Evolutionary conservation across 2,329 filamentous ascomycete genomes (phyloP).

Genomic region (Botrytis cinerea): DNA sequence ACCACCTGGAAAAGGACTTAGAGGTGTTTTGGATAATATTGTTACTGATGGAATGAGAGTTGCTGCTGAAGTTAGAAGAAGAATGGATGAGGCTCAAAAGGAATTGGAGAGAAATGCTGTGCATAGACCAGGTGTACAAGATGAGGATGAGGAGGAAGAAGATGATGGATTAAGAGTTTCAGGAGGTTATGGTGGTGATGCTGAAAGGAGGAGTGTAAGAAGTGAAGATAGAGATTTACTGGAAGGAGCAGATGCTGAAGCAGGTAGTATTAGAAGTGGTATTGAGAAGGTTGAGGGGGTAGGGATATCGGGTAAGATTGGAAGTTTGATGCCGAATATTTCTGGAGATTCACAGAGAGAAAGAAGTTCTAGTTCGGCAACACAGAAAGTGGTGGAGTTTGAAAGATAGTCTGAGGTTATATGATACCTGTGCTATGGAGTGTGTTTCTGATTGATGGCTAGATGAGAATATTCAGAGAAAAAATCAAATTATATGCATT

Average conservation of each 20-base stretch:
- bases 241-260: slow-evolving; percentile 72
- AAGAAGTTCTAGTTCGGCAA: slow-evolving; percentile 39
- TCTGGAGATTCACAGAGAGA: slow-evolving; percentile 32
- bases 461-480: neutral
- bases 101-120: slow-evolving; percentile 83
- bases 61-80: slow-evolving; percentile 83
- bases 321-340: slow-evolving; percentile 14
- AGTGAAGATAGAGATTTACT: slow-evolving; percentile 70
- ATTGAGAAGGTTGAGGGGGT: slow-evolving; percentile 32
- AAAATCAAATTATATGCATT: slow-evolving; percentile 17
- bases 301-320: slow-evolving; percentile 27
- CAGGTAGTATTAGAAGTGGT: slow-evolving; percentile 48
- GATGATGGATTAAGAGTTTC: slow-evolving; percentile 50
- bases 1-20: slow-evolving; percentile 67
- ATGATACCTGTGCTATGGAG: neutral
- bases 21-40: slow-evolving; percentile 95
- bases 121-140: slow-evolving; percentile 67
- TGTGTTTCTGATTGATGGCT: neutral
- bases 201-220: slow-evolving; percentile 63
- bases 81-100: slow-evolving; percentile 94
- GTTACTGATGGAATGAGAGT: slow-evolving; percentile 97
- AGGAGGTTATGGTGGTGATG: slow-evolving; percentile 56
- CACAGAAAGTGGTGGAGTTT: slow-evolving; percentile 50
- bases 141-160: slow-evolving; percentile 69
- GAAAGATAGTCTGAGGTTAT: slow-evolving; percentile 41